Percentiles rank a stretch among this genome's conserved stretches.
These are phyloP conservation scores for Zoysia matrella DNA, from an alignment of 202 grass and related monocot genomes.

Conservation along the genomic window DNA sequence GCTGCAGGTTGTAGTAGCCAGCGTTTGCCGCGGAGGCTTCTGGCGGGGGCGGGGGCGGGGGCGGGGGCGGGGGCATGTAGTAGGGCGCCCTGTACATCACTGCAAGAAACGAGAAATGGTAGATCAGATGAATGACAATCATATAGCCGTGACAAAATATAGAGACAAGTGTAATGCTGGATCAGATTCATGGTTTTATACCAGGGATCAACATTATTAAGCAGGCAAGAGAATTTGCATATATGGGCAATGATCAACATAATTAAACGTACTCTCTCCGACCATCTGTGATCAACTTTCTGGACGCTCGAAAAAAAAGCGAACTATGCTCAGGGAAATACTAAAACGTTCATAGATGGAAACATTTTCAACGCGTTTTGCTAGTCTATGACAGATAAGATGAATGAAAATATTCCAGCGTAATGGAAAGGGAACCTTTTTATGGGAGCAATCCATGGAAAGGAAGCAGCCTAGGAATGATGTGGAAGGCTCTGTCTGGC, in stretches of 20 bases:
- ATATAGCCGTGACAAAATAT: neutral
- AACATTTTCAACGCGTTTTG: no score
- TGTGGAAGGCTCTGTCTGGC: constrained; percentile 45
- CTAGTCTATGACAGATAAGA: no score
- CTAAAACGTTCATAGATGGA: no score
- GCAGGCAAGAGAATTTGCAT: neutral
- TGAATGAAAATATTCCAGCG: no score
- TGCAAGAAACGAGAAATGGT: constrained; percentile 19
- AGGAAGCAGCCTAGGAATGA: constrained; percentile 4
- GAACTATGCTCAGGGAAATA: no score
- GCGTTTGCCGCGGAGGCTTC: neutral
- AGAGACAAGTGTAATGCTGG: neutral
- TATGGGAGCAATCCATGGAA: neutral
- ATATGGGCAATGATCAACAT: neutral
- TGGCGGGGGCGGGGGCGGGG: neutral
- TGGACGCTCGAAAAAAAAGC: no score
- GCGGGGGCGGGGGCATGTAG: constrained; percentile 26
- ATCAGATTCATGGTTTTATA: neutral
- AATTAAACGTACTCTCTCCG: neutral
- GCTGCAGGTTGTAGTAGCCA: constrained; percentile 34
- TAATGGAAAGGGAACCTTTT: no score
- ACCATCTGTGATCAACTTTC: no score
- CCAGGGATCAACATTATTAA: neutral
- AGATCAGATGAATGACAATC: no score
- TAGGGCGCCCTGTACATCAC: constrained; percentile 42